phyloP scores from a whole-genome alignment of 78 protist species.

The Pelomyxa schiedti region DNA sequence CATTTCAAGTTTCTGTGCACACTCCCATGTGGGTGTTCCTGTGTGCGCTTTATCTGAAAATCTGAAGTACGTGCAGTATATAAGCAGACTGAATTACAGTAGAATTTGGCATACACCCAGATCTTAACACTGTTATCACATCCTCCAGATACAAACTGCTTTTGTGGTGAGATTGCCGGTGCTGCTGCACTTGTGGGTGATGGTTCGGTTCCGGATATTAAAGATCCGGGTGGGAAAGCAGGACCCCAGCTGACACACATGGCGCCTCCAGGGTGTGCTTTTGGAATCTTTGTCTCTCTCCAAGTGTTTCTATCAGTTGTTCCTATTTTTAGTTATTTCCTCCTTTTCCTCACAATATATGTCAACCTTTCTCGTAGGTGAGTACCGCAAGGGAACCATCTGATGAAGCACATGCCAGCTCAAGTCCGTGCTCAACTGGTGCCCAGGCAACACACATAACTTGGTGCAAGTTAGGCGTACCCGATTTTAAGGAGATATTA shows the following conservation, averaged over 20 bases:
- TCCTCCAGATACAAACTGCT: conserved; percentile 66
- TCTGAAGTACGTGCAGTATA: too few species aligned
- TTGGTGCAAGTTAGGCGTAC: too few species aligned
- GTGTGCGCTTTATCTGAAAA: too few species aligned
- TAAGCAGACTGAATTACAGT: too few species aligned
- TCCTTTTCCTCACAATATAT: too few species aligned
- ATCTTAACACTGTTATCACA: conserved; percentile 61
- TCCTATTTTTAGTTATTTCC: not conserved
- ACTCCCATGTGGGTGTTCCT: not conserved
- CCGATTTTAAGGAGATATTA: too few species aligned
- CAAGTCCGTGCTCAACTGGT: conserved; percentile 14
- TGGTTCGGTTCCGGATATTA: not conserved
- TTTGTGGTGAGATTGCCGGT: too few species aligned
- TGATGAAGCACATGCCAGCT: conserved; percentile 7
- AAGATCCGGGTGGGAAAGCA: not conserved
- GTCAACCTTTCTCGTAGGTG: too few species aligned
- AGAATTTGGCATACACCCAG: too few species aligned
- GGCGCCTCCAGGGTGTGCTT: conserved; percentile 30
- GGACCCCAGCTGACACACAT: conserved; percentile 64
- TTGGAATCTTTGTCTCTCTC: not conserved
- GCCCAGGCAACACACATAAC: too few species aligned
- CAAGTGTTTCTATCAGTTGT: conserved; percentile 1
- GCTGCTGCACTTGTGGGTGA: not conserved
- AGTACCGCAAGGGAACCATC: too few species aligned
- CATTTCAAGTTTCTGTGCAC: not conserved